Percentiles rank a stretch among this genome's conserved stretches.
These are phyloP conservation scores for Corymbia maculata DNA, from an alignment of 345 rosid species.

Conservation along the genomic window DNA sequence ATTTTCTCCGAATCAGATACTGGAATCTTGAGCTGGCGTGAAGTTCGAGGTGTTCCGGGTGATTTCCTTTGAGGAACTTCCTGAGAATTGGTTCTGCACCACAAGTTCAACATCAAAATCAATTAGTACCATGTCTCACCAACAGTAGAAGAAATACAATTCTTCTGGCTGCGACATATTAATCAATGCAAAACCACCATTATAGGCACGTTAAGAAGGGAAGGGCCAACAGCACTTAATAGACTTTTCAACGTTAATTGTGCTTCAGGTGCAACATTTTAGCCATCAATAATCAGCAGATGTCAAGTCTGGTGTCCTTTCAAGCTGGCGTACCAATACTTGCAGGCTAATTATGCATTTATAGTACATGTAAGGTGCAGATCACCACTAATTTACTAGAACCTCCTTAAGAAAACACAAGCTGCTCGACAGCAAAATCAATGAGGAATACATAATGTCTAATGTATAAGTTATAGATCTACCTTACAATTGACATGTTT, in stretches of 20 bases:
- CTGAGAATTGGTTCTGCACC: constrained; percentile 36
- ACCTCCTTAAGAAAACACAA: background rate
- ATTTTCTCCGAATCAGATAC: constrained; percentile 35
- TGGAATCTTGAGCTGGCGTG: constrained; percentile 52
- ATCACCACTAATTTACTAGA: background rate
- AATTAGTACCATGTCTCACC: background rate
- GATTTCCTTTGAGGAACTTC: constrained; percentile 74
- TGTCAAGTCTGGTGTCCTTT: background rate
- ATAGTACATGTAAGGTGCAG: background rate
- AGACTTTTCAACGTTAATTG: background rate
- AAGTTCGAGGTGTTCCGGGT: constrained; percentile 54
- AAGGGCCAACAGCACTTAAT: background rate
- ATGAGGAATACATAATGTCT: background rate
- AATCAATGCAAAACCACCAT: background rate
- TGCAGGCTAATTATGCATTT: background rate
- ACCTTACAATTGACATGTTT: background rate
- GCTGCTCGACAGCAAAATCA: background rate
- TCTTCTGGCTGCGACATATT: background rate
- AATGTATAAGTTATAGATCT: background rate
- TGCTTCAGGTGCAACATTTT: background rate
- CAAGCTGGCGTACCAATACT: background rate
- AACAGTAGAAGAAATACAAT: background rate
- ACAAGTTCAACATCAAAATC: constrained; percentile 2
- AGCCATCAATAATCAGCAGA: background rate
- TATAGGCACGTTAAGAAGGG: background rate